Base-by-base conservation (phyloP, 768 basidiomycete genomes). In the Leccinum variicolor region DNA sequence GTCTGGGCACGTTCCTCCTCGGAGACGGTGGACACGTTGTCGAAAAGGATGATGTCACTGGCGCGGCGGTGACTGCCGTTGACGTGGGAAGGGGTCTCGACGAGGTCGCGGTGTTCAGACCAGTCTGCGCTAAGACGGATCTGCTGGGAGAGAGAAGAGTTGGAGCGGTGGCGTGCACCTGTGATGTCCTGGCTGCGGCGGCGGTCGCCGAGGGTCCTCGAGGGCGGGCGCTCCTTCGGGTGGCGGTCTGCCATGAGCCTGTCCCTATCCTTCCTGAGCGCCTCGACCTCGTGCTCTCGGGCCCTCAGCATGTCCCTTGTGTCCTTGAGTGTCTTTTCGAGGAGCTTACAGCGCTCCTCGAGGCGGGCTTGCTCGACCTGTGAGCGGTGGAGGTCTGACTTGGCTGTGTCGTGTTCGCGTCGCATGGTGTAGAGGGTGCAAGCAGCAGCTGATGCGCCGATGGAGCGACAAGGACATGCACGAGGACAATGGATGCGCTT, bases 291-390 rank as follows among this genome's bases (percentile, higher is more conserved):
- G 48, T 73, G 64, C 59, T 90, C 89, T 59, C 82, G 80, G 1
- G 75, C 60, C 56, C 78, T 79, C 62, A 90, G 69, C 50, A 83
- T 61, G 13, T 89, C 86, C 51, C 81, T 77, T 50, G 85, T 83
- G 62, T 89, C 87, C 64, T 77, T 81, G 57, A 90, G 73, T 17
- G 84, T 78, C 63, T 75, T 80, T 64, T 90, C 88, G 50, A 90
- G 76, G 66, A 77, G 69, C 69, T 76, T 81, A 71, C 82, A 86
- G 15, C 82, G 79, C 60, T 89, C 89, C 54, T 86, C 80, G 33
- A 86, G 73, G 49, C 79, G 81, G 28, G 78, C 70, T 21, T 82
- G 75, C 51, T 87, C 83, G 55, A 75, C 71, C 60, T 80, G 79
- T 13, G 83, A 77, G 57, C 79, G 80, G 51, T 80, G 75, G 34